These are phyloP conservation scores for Orobanche coerulescens DNA, from an alignment of 257 asterid species.

Conservation along the genomic window DNA sequence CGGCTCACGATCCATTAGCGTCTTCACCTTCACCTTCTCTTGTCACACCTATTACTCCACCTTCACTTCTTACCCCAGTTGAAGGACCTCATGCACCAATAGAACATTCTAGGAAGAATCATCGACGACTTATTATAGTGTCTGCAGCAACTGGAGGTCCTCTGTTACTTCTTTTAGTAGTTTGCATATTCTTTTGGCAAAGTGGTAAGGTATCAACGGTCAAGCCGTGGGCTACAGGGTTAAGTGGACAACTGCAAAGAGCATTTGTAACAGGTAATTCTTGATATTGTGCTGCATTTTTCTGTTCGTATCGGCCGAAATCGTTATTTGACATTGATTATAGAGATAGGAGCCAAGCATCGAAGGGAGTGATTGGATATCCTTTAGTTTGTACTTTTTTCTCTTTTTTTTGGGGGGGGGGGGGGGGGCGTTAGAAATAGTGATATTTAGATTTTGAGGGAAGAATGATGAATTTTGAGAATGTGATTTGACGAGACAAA, in stretches of 20 bases:
- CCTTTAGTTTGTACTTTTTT: too few species aligned
- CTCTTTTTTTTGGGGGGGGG: too few species aligned
- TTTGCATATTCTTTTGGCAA: conserved; percentile 27
- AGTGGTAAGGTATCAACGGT: conserved; percentile 62
- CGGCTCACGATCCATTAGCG: conserved; percentile 14
- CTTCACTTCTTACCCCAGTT: conserved; percentile 26
- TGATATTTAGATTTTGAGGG: too few species aligned
- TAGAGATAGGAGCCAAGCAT: too few species aligned
- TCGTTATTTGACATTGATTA: too few species aligned
- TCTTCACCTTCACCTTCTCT: conserved; percentile 29
- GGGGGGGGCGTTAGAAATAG: too few species aligned
- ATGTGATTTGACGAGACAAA: too few species aligned
- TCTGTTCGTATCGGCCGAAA: too few species aligned
- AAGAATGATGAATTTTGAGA: too few species aligned
- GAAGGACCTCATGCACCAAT: conserved; percentile 15
- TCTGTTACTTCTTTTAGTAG: conserved; percentile 34
- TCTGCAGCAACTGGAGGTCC: conserved; percentile 50
- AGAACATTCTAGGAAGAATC: conserved; percentile 1
- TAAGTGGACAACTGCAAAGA: conserved; percentile 91
- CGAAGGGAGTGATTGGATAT: too few species aligned
- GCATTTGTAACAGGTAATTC: conserved; percentile 81
- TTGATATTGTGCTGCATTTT: too few species aligned
- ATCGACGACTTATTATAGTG: conserved; percentile 26
- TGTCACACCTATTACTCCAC: conserved; percentile 29
- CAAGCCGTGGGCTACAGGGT: conserved; percentile 88